These are phyloP conservation scores for Geranium incanum DNA, from an alignment of 441 rosid species.

Conservation along the genomic window DNA sequence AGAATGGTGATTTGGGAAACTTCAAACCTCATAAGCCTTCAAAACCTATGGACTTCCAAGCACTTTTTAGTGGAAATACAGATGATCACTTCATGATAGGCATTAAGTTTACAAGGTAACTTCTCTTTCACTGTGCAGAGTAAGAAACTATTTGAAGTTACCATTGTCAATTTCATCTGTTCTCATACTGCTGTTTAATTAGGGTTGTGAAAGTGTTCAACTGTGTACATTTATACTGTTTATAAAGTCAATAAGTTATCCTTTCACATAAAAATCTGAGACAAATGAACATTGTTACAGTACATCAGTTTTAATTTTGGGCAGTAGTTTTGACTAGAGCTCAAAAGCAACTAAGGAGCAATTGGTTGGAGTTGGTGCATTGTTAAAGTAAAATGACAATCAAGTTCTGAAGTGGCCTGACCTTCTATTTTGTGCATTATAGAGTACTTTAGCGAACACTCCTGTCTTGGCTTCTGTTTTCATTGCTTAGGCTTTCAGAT, in stretches of 20 bases:
- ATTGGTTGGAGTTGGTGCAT: background rate
- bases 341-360: background rate
- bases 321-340: background rate
- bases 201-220: slow-evolving; percentile 6
- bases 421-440: background rate
- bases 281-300: background rate
- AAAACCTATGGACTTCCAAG: slow-evolving; percentile 73
- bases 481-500: background rate
- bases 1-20: slow-evolving; percentile 23
- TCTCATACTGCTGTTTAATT: background rate
- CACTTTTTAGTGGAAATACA: slow-evolving; percentile 68
- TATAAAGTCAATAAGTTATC: slow-evolving; percentile 1
- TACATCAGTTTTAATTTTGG: background rate
- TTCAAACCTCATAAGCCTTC: slow-evolving; percentile 39
- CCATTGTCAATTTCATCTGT: background rate
- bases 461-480: slow-evolving; percentile 2
- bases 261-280: slow-evolving; percentile 7
- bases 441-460: background rate
- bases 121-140: slow-evolving; percentile 6
- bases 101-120: slow-evolving; percentile 83
- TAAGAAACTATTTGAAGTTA: too few relatives aligned
- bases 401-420: background rate
- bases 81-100: slow-evolving; percentile 82
- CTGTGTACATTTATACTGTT: background rate
- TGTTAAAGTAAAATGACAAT: background rate